phyloP scores from a whole-genome alignment of 352 stramenopile species.

The Pythium vanterpoolii region DNA sequence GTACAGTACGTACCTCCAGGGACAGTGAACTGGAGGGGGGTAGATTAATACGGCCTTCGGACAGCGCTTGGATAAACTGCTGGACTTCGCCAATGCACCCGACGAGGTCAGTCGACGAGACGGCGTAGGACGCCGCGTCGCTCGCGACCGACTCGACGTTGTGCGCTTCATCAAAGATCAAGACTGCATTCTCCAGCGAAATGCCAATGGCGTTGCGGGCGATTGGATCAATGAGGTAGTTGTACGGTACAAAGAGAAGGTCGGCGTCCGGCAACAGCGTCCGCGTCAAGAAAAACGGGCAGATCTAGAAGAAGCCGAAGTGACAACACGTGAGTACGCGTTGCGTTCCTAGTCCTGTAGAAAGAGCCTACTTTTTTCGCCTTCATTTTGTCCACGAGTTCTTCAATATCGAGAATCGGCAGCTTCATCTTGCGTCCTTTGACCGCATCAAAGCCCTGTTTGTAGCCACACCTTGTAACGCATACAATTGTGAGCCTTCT shows the following conservation, averaged over 20 bases:
- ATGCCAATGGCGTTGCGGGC: conserved; percentile 91
- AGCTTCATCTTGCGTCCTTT: conserved; percentile 46
- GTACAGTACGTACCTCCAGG: conserved; percentile 64
- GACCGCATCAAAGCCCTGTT: conserved; percentile 70
- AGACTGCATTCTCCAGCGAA: conserved; percentile 93
- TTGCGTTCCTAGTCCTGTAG: neutral
- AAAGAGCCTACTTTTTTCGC: conserved; percentile 45
- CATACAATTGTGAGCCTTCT: neutral
- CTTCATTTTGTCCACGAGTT: conserved; percentile 90
- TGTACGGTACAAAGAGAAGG: conserved; percentile 99
- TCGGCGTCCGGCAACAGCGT: conserved; percentile 91
- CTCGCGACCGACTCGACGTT: conserved; percentile 95
- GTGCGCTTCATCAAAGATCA: conserved; percentile 99
- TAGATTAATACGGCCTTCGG: conserved; percentile 55
- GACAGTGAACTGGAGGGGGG: conserved; percentile 49
- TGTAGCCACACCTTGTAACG: conserved; percentile 66
- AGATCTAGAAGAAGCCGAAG: conserved; percentile 91
- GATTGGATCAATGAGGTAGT: conserved; percentile 98
- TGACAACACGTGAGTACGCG: neutral
- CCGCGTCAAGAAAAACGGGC: conserved; percentile 96
- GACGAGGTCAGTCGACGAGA: conserved; percentile 93
- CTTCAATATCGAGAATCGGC: conserved; percentile 98
- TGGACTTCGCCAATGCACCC: conserved; percentile 93
- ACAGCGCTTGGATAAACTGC: conserved; percentile 70
- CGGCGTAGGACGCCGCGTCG: conserved; percentile 95